Evolutionary conservation across 140 eudicot genomes (phyloP), one percentile per base, ranked within the genome.

Genomic region (Flaveria floridana): DNA sequence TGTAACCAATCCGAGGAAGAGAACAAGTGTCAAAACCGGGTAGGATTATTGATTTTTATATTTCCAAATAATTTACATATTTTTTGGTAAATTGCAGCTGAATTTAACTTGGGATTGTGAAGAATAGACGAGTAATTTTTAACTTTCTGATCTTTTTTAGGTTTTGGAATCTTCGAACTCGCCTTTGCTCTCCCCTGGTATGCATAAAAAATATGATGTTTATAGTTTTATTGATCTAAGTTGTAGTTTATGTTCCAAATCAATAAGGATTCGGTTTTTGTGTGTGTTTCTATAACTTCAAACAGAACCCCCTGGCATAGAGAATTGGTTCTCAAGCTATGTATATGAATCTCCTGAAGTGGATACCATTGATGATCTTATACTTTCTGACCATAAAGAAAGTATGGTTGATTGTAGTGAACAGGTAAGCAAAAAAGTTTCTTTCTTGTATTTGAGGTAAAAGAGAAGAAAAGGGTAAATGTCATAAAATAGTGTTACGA

Each of bases 271-370:
- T 8, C 53, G 23, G 30, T 51, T 61, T 25, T 1, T 58, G 9
- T 18, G 57, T 53, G 78, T 68, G 19, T 48, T 47, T 52, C 34
- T 58, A 34, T 57, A 25, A 41, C 68, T 53, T 51, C 26, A n/a
- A 75, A 57, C 96, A 87, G 95, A 92, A 85, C 87, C 91, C 75
- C 87, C 84, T 11, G 82, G 85, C 76, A 81, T 92, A 20, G 81
- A 48, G 55, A 85, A 89, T 70, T 89, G 96, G 92, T 87, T 87
- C 79, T 81, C 87, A 11, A 89, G 96, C 80, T 89, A 89, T 81
- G 85, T 70, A 57, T 92, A 92, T 53, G 95, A 92, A 69, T 89
- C 97, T 75, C 96, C 96, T 7, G 75, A 58, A 50, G 19, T 76
- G 46, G 87, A 82, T 70, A 51, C 85, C 10, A 61, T 76, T 46